Conservation (phyloP, 192 early-diverging fungal genomes). For the Mortierella claussenii region DNA sequence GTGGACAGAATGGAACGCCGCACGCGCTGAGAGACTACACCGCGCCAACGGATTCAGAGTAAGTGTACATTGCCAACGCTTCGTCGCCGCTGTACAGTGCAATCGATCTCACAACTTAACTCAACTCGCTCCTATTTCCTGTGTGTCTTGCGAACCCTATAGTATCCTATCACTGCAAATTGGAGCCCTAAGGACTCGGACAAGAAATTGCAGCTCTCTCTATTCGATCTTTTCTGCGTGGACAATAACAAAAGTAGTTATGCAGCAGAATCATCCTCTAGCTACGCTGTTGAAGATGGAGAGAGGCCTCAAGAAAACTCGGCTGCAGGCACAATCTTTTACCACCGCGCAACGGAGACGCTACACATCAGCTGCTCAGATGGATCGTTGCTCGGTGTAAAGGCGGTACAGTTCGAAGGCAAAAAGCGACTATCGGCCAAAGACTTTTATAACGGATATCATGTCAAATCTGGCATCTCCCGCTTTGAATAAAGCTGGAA, state of each 20-base stretch:
- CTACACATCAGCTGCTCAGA: constrained; percentile 66
- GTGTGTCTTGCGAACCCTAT: neutral
- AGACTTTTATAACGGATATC: constrained; percentile 83
- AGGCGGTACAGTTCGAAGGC: constrained; percentile 66
- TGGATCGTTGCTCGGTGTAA: constrained; percentile 59
- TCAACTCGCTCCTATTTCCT: too few relatives aligned
- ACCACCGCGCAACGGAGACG: constrained; percentile 18
- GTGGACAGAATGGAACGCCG: constrained; percentile 69
- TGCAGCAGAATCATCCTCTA: neutral
- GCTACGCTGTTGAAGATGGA: constrained; percentile 16
- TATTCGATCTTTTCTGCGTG: constrained; percentile 28
- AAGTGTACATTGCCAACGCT: too few relatives aligned
- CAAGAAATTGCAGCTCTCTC: constrained; percentile 52
- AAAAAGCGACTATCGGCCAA: constrained; percentile 63
- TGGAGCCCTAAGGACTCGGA: constrained; percentile 60
- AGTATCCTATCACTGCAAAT: constrained; percentile 66
- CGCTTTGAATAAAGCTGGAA: constrained; percentile 24
- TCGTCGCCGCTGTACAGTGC: too few relatives aligned
- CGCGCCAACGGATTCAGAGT: constrained; percentile 83
- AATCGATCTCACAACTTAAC: too few relatives aligned
- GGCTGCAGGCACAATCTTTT: constrained; percentile 37
- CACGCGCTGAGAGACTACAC: constrained; percentile 70
- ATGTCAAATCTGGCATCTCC: constrained; percentile 40
- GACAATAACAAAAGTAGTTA: neutral
- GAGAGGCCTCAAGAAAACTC: neutral